phyloP scores from a whole-genome alignment of 177 flowering plant genomes.

The Vitis hybrid region DNA sequence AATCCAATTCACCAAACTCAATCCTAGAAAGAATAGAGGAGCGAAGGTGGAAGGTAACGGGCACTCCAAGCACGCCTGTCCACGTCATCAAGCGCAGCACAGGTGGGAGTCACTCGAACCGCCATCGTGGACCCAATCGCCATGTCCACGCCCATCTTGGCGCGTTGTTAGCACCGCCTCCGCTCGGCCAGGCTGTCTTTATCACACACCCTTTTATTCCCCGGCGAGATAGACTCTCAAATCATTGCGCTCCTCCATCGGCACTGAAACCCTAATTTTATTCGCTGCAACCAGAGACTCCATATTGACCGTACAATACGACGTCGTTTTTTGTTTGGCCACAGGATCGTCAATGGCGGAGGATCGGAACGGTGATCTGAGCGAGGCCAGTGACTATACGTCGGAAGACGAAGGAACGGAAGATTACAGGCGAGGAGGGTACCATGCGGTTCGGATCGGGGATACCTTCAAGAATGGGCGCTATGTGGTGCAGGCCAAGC shows the following conservation, averaged over 20 bases:
- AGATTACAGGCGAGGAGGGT: slow-evolving; percentile 60
- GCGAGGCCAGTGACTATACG: slow-evolving; percentile 40
- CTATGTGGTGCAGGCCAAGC: slow-evolving; percentile 61
- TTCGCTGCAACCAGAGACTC: neutral
- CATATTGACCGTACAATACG: neutral
- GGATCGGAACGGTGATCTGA: slow-evolving; percentile 25
- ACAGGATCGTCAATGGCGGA: slow-evolving; percentile 13
- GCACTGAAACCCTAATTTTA: neutral
- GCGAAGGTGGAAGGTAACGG: no score
- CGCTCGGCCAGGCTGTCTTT: neutral
- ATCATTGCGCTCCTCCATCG: neutral
- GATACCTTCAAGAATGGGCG: slow-evolving; percentile 51
- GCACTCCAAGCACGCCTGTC: no score
- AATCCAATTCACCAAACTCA: no score
- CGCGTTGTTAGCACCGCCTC: neutral
- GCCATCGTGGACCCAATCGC: no score
- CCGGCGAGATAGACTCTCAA: neutral
- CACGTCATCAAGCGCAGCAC: no score
- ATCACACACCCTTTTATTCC: neutral
- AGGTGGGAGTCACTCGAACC: no score
- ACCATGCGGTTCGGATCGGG: slow-evolving; percentile 53
- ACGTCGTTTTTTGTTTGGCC: neutral
- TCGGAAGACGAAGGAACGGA: slow-evolving; percentile 67
- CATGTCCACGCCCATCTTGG: neutral
- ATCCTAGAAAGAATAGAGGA: no score